phyloP scores from a whole-genome alignment of 345 rosid species.

The Tarenaya hassleriana region DNA sequence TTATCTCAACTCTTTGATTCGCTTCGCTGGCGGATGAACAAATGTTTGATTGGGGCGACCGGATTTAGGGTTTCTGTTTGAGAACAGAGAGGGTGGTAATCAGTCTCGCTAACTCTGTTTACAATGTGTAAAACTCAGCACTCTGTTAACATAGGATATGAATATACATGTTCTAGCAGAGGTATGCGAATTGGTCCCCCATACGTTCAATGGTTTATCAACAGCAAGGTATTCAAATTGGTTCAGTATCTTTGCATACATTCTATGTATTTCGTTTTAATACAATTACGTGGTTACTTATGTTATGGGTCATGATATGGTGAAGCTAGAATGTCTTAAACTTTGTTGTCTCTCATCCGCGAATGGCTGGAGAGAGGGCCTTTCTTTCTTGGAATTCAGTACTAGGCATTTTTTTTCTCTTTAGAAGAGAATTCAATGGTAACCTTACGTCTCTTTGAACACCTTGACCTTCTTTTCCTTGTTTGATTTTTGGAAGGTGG shows the following conservation, averaged over 20 bases:
- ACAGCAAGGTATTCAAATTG: constrained; percentile 39
- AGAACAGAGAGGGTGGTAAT: no score
- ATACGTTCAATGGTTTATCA: constrained; percentile 72
- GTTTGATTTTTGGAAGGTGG: constrained; percentile 41
- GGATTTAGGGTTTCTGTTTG: no score
- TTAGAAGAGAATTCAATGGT: not conserved
- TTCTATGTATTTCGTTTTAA: not conserved
- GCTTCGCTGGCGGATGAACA: no score
- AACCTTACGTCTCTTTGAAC: not conserved
- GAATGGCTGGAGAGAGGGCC: no score
- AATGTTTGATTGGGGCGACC: no score
- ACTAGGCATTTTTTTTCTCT: not conserved
- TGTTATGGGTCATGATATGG: not conserved
- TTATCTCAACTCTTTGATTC: no score
- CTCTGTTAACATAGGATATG: no score
- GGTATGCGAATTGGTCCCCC: constrained; percentile 96
- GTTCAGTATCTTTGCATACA: not conserved
- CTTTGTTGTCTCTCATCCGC: no score
- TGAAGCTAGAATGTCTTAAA: not conserved
- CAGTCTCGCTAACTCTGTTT: no score
- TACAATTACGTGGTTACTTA: not conserved
- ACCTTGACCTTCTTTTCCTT: not conserved
- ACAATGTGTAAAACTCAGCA: no score
- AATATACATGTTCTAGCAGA: constrained; percentile 87
- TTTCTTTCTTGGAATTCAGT: no score